Conservation (phyloP, 345 rosid species). For the Linum trigynum region DNA sequence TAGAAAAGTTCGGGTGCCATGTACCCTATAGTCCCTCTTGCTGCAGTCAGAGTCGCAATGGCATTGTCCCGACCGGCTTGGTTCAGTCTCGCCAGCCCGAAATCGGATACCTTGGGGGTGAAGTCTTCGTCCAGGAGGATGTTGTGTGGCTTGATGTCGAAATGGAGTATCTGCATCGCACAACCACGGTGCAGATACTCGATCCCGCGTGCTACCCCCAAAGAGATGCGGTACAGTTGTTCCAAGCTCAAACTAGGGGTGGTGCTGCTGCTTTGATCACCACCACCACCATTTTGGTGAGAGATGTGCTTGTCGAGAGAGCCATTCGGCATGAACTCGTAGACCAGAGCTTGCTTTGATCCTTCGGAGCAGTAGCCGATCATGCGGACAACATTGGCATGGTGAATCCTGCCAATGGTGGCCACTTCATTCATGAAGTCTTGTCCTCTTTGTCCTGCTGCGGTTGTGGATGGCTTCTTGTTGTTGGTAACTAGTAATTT, state of each 20-base stretch:
- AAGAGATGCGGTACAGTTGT: background rate
- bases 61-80: too few relatives aligned
- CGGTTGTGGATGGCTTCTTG: background rate
- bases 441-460: background rate
- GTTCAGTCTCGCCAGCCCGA: too few relatives aligned
- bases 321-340: constrained; percentile 10
- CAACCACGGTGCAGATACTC: constrained; percentile 14
- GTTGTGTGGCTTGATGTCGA: too few relatives aligned
- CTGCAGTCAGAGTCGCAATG: too few relatives aligned
- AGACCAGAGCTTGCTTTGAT: background rate
- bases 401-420: too few relatives aligned
- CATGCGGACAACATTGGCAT: too few relatives aligned
- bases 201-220: constrained; percentile 1
- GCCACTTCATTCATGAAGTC: background rate
- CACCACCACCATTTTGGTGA: background rate
- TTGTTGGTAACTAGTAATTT: background rate
- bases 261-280: too few relatives aligned
- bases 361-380: too few relatives aligned
- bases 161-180: constrained; percentile 12
- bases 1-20: background rate
- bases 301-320: constrained; percentile 5
- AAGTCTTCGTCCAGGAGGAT: too few relatives aligned
- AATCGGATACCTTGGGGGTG: too few relatives aligned
- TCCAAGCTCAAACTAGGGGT: background rate
- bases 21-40: too few relatives aligned